A percentile compares a stretch with the other conserved stretches of the same genome.
phyloP scores from a whole-genome alignment of 257 asterid genomes.

The Solanum commersonii region DNA sequence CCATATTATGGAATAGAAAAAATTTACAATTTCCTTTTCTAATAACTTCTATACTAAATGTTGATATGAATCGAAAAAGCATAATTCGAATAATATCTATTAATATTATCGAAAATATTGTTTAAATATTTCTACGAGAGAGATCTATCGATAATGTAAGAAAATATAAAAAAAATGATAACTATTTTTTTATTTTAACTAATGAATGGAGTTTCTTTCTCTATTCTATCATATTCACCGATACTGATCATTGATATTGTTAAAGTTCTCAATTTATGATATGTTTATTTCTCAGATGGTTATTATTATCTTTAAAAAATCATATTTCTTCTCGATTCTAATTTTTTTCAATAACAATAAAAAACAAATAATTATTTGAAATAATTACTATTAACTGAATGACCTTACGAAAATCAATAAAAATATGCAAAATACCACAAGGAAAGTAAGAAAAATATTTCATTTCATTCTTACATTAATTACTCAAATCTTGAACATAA shows the following conservation, averaged over 20 bases:
- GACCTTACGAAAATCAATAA: neutral
- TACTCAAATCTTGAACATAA: slow-evolving; percentile 36
- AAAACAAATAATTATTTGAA: neutral
- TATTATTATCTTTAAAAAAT: neutral
- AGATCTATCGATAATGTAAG: neutral
- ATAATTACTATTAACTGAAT: neutral
- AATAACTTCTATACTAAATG: no score
- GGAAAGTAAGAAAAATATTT: neutral
- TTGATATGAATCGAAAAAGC: no score
- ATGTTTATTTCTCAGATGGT: neutral
- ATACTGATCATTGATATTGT: neutral
- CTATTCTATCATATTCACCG: neutral
- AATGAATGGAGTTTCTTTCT: neutral
- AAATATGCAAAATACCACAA: neutral
- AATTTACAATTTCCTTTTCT: neutral
- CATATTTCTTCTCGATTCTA: rapidly evolving
- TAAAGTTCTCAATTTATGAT: neutral
- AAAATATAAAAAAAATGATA: neutral
- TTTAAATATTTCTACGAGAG: neutral
- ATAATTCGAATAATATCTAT: neutral
- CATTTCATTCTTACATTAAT: slow-evolving; percentile 19
- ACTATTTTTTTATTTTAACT: neutral
- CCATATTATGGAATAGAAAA: neutral
- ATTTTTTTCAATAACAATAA: rapidly evolving
- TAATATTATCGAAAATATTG: neutral